phyloP scores from a whole-genome alignment of 108 stramenopile species.

The Pseudonitzschia multiseries region DNA sequence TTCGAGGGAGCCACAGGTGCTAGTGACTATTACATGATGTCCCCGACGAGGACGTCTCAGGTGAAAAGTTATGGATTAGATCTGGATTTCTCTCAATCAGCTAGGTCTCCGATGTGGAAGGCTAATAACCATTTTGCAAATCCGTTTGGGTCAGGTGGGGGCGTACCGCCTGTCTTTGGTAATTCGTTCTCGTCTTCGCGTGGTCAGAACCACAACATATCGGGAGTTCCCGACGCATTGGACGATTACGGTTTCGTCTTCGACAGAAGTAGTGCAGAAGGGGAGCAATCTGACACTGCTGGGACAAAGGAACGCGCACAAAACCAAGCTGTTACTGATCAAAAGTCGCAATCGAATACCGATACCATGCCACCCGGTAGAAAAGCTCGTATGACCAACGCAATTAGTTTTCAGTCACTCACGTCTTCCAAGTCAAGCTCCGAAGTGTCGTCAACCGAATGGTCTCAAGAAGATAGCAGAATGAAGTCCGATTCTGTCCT shows the following conservation, averaged over 20 bases:
- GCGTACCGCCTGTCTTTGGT: slow-evolving; percentile 2
- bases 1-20: not conserved
- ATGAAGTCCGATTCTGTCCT: slow-evolving; percentile 8
- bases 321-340: not conserved
- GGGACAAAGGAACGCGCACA: not conserved
- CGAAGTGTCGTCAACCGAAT: slow-evolving; percentile 21
- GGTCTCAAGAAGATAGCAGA: slow-evolving; percentile 17
- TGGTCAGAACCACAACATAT: not conserved
- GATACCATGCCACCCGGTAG: not conserved
- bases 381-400: not conserved
- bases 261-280: slow-evolving; percentile 31
- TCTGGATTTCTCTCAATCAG: not conserved
- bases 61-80: not conserved
- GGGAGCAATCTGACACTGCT: not conserved
- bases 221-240: slow-evolving; percentile 13
- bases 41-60: not conserved
- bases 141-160: slow-evolving; percentile 4
- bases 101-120: not conserved
- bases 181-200: slow-evolving; percentile 19
- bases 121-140: slow-evolving; percentile 10
- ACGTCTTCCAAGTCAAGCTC: slow-evolving; percentile 18
- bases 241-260: slow-evolving; percentile 53
- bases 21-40: slow-evolving; percentile 30
- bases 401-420: slow-evolving; percentile 8
- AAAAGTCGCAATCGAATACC: not conserved